Conservation (phyloP, 2,329 filamentous ascomycete species). For the Nectriaceae sp. region DNA sequence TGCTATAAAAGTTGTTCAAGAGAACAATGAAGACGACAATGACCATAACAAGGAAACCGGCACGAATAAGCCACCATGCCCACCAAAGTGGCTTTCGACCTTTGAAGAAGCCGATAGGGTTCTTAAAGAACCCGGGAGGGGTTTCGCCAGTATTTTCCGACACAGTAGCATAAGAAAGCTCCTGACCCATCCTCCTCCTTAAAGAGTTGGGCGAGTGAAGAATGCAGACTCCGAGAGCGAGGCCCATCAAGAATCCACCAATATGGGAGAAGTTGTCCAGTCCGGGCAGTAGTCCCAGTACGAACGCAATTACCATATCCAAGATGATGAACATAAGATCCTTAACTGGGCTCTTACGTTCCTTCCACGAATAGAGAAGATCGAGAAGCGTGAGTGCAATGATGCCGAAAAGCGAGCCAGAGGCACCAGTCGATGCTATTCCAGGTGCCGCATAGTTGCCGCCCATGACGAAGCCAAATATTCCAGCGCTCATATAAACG, state of each 20-base stretch:
- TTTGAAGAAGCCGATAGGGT: slow-evolving; percentile 80
- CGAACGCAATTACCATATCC: slow-evolving; percentile 87
- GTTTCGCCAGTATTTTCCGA: slow-evolving; percentile 50
- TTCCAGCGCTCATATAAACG: slow-evolving; percentile 88
- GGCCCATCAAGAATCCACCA: slow-evolving; percentile 89
- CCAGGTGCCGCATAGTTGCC: slow-evolving; percentile 87
- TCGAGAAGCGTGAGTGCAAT: slow-evolving; percentile 87
- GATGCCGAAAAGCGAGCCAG: slow-evolving; percentile 87
- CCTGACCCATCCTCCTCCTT: slow-evolving; percentile 70
- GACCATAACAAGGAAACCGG: slow-evolving; percentile 74
- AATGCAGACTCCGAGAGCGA: slow-evolving; percentile 83
- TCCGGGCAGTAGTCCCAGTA: slow-evolving; percentile 86
- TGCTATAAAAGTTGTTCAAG: slow-evolving; percentile 87
- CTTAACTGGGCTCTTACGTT: slow-evolving; percentile 73
- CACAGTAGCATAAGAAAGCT: slow-evolving; percentile 72
- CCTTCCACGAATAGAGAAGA: slow-evolving; percentile 87
- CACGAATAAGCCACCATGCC: slow-evolving; percentile 92
- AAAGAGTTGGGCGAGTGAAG: slow-evolving; percentile 85
- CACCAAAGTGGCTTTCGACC: slow-evolving; percentile 93
- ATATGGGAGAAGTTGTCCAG: slow-evolving; percentile 98
- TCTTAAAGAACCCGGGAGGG: slow-evolving; percentile 58
- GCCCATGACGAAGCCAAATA: slow-evolving; percentile 93
- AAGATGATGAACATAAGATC: slow-evolving; percentile 87
- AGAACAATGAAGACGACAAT: slow-evolving; percentile 85
- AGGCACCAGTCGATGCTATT: slow-evolving; percentile 84